A percentile compares a stretch with the other conserved stretches of the same genome.
These are phyloP conservation scores for Cutaneotrichosporon spelunceum DNA, from an alignment of 1,284 basidiomycete genomes.

Conservation along the genomic window DNA sequence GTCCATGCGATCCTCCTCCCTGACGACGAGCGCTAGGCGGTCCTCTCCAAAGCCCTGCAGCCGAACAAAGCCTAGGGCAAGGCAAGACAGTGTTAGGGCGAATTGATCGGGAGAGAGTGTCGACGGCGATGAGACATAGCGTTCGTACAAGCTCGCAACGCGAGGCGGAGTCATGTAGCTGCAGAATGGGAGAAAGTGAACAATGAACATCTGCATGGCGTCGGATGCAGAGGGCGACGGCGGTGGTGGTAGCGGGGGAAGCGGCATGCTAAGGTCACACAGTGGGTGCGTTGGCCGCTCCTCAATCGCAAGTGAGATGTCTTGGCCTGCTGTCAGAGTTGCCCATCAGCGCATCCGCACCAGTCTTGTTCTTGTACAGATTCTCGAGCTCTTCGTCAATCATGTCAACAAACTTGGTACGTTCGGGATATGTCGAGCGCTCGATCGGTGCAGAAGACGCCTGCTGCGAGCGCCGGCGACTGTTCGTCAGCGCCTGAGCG, in stretches of 20 bases:
- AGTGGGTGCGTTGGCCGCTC: constrained; percentile 16
- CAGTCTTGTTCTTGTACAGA: no score
- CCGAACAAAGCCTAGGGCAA: constrained; percentile 20
- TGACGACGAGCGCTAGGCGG: constrained; percentile 4
- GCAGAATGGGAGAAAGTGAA: constrained; percentile 22
- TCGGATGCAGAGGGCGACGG: constrained; percentile 11
- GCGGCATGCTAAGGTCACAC: constrained; percentile 17
- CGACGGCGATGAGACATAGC: constrained; percentile 15
- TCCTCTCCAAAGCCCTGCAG: constrained; percentile 8
- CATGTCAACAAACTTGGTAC: constrained; percentile 14
- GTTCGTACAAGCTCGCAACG: constrained; percentile 18
- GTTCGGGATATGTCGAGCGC: constrained; percentile 21
- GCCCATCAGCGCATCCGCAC: constrained; percentile 12
- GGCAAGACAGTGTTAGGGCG: constrained; percentile 16
- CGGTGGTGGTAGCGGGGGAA: constrained; percentile 17
- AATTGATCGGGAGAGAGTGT: constrained; percentile 20
- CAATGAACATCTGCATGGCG: constrained; percentile 21
- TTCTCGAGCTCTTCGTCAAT: constrained; percentile 20
- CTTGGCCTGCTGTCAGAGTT: no score
- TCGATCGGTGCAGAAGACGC: constrained; percentile 16
- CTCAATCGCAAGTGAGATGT: constrained; percentile 16
- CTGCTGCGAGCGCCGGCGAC: constrained; percentile 20
- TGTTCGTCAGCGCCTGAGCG: no score
- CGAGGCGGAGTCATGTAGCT: constrained; percentile 20
- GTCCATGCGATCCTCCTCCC: constrained; percentile 13